A percentile compares a stretch with the other conserved stretches of the same genome.
These are phyloP conservation scores for Yamadazyma diddensiae DNA, from an alignment of 1,139 yeast genomes.

Conservation along the genomic window DNA sequence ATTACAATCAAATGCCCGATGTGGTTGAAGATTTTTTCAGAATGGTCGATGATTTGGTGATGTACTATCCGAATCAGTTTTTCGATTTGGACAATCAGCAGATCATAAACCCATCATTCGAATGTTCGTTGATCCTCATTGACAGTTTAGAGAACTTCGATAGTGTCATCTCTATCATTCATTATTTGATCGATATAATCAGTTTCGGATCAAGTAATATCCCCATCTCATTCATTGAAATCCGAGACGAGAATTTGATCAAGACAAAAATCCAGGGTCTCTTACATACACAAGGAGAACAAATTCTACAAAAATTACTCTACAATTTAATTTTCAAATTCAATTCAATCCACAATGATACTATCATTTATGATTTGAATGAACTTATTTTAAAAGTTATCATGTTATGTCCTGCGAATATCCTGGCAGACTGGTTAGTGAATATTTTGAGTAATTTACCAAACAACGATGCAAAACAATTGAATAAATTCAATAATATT, in stretches of 20 bases:
- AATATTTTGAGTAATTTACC: conserved; percentile 56
- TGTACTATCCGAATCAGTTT: conserved; percentile 72
- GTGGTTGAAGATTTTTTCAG: conserved; percentile 86
- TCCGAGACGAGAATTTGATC: conserved; percentile 46
- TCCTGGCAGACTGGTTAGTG: conserved; percentile 58
- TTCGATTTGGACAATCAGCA: conserved; percentile 41
- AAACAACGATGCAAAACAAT: conserved; percentile 65
- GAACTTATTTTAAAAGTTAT: conserved; percentile 70
- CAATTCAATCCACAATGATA: conserved; percentile 43
- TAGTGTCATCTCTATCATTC: conserved; percentile 67
- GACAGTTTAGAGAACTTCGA: conserved; percentile 61
- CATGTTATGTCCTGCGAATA: conserved; percentile 44
- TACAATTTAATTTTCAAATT: conserved; percentile 70
- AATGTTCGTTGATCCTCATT: conserved; percentile 58
- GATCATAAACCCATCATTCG: conserved; percentile 55
- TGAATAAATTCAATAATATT: conserved; percentile 54
- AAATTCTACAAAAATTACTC: conserved; percentile 52
- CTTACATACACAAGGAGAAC: conserved; percentile 58
- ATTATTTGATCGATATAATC: conserved; percentile 72
- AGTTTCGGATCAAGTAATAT: conserved; percentile 84
- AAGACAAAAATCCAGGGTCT: conserved; percentile 44
- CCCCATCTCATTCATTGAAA: conserved; percentile 66
- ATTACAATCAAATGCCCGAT: conserved; percentile 56
- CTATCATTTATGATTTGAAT: conserved; percentile 71
- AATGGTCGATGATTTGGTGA: conserved; percentile 74